Percentiles rank a stretch among this genome's conserved stretches.
Evolutionary conservation across 495 filamentous ascomycete genomes (phyloP).

Genomic region (Penicillium parvum): DNA sequence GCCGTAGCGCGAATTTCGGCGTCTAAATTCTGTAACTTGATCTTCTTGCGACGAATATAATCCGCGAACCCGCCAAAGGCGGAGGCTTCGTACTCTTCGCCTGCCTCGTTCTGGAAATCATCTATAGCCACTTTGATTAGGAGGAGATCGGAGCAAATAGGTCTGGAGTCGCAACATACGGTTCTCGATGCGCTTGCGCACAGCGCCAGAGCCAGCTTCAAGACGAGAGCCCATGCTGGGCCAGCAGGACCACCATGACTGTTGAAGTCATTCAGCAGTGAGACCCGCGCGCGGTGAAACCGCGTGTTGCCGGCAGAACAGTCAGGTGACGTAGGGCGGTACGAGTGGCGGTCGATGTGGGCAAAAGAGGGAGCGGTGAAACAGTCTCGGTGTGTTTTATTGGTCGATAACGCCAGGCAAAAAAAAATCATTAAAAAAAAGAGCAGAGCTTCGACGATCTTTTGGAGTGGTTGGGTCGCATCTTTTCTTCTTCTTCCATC

Average conservation of each 20-base stretch:
- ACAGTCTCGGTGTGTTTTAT: slow-evolving; percentile 5
- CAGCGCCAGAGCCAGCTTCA: slow-evolving; percentile 67
- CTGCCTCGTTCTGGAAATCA: slow-evolving; percentile 63
- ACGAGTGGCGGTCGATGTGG: slow-evolving; percentile 11
- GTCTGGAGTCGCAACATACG: slow-evolving; percentile 34
- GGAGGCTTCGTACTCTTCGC: slow-evolving; percentile 87
- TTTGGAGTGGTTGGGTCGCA: slow-evolving; percentile 20
- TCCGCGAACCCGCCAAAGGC: slow-evolving; percentile 84
- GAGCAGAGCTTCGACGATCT: slow-evolving; percentile 23
- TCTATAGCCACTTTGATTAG: slow-evolving; percentile 34
- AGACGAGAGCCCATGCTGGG: slow-evolving; percentile 74
- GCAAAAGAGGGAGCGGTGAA: slow-evolving; percentile 25
- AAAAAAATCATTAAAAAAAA: slow-evolving; percentile 27
- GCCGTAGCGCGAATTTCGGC: slow-evolving; percentile 67
- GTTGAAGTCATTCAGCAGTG: background rate
- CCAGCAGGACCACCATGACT: slow-evolving; percentile 20
- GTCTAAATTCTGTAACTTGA: slow-evolving; percentile 93
- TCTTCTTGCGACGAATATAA: slow-evolving; percentile 90
- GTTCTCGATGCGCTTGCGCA: slow-evolving; percentile 79
- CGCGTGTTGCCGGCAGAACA: slow-evolving; percentile 22
- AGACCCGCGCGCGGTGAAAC: slow-evolving; percentile 10
- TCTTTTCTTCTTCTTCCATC: slow-evolving; percentile 26
- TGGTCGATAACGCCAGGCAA: slow-evolving; percentile 7
- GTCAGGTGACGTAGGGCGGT: slow-evolving; percentile 18
- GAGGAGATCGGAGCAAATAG: background rate